Percentiles rank a stretch among this genome's conserved stretches.
Conservation (phyloP, 352 stramenopile species). For the Lagenidium giganteum region DNA sequence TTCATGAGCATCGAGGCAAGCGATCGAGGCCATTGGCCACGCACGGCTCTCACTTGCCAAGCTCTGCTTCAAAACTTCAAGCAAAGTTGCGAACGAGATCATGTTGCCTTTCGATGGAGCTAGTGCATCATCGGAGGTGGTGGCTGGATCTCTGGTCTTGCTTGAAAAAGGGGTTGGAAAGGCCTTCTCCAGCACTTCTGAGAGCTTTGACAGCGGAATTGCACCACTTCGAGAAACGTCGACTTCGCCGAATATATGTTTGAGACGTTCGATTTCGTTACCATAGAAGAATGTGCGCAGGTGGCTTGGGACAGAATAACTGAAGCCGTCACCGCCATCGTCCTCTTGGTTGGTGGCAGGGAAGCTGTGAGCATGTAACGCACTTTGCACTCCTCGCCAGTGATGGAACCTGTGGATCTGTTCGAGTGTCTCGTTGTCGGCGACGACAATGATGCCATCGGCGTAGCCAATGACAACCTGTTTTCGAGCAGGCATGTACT, state of each 20-base stretch:
- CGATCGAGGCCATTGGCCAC: slow-evolving; percentile 7
- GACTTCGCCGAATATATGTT: slow-evolving; percentile 17
- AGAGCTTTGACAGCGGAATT: slow-evolving; percentile 13
- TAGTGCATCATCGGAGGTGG: not conserved
- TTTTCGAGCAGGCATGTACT: slow-evolving; percentile 11
- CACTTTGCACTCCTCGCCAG: slow-evolving; percentile 28
- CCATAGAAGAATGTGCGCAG: slow-evolving; percentile 25
- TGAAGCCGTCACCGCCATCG: not conserved
- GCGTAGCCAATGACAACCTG: slow-evolving; percentile 23
- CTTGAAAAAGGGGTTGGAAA: slow-evolving; percentile 19
- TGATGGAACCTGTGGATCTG: slow-evolving; percentile 31
- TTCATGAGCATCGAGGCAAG: slow-evolving; percentile 26
- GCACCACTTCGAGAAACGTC: slow-evolving; percentile 1
- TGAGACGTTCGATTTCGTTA: slow-evolving; percentile 31
- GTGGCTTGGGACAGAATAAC: slow-evolving; percentile 24
- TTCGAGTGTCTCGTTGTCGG: slow-evolving; percentile 25
- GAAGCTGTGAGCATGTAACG: slow-evolving; percentile 11
- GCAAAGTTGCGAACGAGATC: slow-evolving; percentile 23
- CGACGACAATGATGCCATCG: slow-evolving; percentile 31
- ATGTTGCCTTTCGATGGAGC: not conserved
- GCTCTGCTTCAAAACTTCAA: slow-evolving; percentile 21
- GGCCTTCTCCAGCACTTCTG: slow-evolving; percentile 14
- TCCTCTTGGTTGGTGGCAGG: not conserved
- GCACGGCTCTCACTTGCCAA: slow-evolving; percentile 4
- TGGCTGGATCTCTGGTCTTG: slow-evolving; percentile 5